These are phyloP conservation scores for Leishmania amazonensis DNA, from an alignment of 208 protist genomes.

Conservation along the genomic window DNA sequence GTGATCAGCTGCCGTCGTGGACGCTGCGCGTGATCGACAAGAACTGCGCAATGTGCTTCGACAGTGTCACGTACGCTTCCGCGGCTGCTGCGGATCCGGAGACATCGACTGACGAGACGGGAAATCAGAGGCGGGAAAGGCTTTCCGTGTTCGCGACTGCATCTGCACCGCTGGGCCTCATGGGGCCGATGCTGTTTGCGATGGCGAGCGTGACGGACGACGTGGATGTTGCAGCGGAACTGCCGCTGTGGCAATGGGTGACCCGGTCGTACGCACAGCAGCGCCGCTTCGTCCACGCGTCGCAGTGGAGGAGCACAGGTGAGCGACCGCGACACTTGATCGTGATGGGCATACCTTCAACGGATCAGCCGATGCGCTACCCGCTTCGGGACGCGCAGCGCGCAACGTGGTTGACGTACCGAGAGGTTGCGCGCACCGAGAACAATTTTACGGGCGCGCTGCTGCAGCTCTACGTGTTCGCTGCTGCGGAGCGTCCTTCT, in stretches of 20 bases:
- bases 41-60: not conserved
- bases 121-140: not conserved
- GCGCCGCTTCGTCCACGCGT: slow-evolving; percentile 18
- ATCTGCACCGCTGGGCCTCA: slow-evolving; percentile 5
- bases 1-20: not conserved
- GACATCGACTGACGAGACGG: not conserved
- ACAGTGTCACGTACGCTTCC: not conserved
- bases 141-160: slow-evolving; percentile 2
- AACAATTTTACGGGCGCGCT: slow-evolving; percentile 35
- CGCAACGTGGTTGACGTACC: slow-evolving; percentile 40
- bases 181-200: slow-evolving; percentile 18
- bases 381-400: slow-evolving; percentile 38
- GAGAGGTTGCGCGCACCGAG: slow-evolving; percentile 26
- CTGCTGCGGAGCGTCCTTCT: slow-evolving; percentile 12
- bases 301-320: slow-evolving; percentile 1
- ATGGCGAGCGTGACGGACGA: too few species aligned
- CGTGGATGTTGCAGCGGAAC: too few species aligned
- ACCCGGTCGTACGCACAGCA: slow-evolving; percentile 23
- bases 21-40: not conserved
- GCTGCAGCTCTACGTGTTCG: slow-evolving; percentile 2
- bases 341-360: too few species aligned
- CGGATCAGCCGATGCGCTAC: not conserved
- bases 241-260: too few species aligned
- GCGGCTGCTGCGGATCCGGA: not conserved
- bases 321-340: slow-evolving; percentile 8